Evolutionary conservation across 805 yeast species (phyloP), one percentile per base, ranked within the genome.

Genomic region (Wickerhamiella alocasiicola): DNA sequence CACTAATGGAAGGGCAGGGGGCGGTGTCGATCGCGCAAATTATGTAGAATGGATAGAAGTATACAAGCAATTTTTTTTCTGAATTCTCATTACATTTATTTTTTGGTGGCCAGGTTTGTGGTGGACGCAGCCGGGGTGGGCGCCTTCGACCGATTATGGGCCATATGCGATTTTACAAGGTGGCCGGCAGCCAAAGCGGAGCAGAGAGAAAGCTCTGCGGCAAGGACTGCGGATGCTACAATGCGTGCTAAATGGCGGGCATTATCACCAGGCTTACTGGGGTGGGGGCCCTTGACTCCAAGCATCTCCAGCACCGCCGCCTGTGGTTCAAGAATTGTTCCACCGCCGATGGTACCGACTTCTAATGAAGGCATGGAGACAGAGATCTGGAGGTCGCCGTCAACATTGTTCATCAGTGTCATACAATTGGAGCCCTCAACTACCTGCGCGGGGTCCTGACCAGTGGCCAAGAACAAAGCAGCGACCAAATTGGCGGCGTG

Each of bases 391-490:
- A 91, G 70, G 55, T 83, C 82, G 11, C 95, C 98, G 9, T 63
- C 67, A 37, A 69, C 68, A 58, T 81, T 84, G 54, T 78, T 77
- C 94, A 91, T 87, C 50, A 91, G 68, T 1, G 99, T 91, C 45
- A 91, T 88, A 78, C 99, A 91, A 64, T 87, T 88, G 24, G 96
- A 84, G 46, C 93, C 78, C 66, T 88, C 99, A 40, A 91, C 96
- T 56, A 91, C 91, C 66, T 91, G 98, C 1, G 98, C 98, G n/a
- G 99, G 98, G 63, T 91, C 99, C 67, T 91, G 99, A 44, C 99
- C 99, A 44, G 94, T 74, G 4, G 99, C 99, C 49, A 91, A 65
- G 60, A 65, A 91, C 19, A 91, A 78, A 9, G 98, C 97, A 26
- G 98, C 93, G 26, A 91, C 88, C 51, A 91, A 64, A 60, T 91